Conservation (phyloP, 495 filamentous ascomycete species). For the Cercophora newfieldiana region DNA sequence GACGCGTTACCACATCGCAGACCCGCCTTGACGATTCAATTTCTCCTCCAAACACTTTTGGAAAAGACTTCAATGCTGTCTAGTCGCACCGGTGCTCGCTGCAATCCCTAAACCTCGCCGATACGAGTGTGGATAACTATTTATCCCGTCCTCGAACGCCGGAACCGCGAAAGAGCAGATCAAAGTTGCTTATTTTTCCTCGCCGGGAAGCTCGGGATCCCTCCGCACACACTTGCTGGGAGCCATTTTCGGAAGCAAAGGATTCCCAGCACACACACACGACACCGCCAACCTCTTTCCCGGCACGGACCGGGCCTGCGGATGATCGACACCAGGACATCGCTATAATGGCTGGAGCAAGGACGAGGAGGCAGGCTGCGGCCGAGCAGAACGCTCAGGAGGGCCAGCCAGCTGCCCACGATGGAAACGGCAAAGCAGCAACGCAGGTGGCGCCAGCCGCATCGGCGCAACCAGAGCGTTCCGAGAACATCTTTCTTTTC, state of each 20-base stretch:
- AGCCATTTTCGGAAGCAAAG: neutral
- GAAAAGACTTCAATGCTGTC: neutral
- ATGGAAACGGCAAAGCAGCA: slow-evolving; percentile 34
- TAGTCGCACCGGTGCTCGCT: neutral
- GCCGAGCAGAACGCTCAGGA: slow-evolving; percentile 11
- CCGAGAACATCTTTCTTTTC: slow-evolving; percentile 95
- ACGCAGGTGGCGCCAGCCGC: slow-evolving; percentile 5
- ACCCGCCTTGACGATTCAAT: neutral
- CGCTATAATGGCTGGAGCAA: slow-evolving; percentile 27
- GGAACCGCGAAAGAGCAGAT: neutral
- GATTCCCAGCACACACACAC: neutral
- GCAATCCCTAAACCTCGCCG: neutral
- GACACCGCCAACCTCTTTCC: neutral
- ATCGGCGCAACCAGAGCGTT: slow-evolving; percentile 27
- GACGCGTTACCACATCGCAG: neutral
- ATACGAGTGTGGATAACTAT: neutral
- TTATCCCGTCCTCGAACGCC: neutral
- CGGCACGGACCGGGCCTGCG: neutral
- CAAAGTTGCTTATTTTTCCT: neutral
- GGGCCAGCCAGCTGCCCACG: slow-evolving; percentile 5
- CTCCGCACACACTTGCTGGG: neutral
- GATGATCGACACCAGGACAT: slow-evolving; percentile 1
- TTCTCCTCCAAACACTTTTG: neutral
- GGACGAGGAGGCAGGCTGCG: slow-evolving; percentile 27
- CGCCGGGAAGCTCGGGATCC: neutral